These are phyloP conservation scores for Decorospora gaudefroyi DNA, from an alignment of 2,329 filamentous ascomycete species.

Conservation along the genomic window DNA sequence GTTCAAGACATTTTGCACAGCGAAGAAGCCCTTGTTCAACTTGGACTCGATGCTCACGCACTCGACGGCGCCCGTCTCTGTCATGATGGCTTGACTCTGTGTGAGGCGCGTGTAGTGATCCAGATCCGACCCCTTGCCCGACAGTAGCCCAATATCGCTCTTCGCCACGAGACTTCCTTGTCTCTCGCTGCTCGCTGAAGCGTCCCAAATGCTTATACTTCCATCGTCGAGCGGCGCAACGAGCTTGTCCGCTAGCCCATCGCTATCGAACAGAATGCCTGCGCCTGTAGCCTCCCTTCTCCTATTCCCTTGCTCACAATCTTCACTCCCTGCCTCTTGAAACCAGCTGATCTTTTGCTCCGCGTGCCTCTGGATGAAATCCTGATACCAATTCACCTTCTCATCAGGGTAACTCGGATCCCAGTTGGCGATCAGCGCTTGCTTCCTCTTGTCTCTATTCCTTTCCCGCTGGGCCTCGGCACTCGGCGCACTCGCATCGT, in stretches of 20 bases:
- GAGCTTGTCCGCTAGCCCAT: slow-evolving; percentile 62
- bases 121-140: slow-evolving; percentile 54
- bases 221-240: slow-evolving; percentile 84
- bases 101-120: slow-evolving; percentile 52
- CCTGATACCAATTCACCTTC: slow-evolving; percentile 79
- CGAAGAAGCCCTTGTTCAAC: slow-evolving; percentile 73
- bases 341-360: slow-evolving; percentile 78
- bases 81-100: slow-evolving; percentile 61
- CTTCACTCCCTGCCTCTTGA: slow-evolving; percentile 59
- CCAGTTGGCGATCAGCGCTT: slow-evolving; percentile 75
- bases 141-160: slow-evolving; percentile 70
- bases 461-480: slow-evolving; percentile 38
- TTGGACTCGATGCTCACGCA: slow-evolving; percentile 78
- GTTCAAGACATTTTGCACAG: slow-evolving; percentile 74
- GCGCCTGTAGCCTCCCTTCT: slow-evolving; percentile 72
- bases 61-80: slow-evolving; percentile 74
- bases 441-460: slow-evolving; percentile 49
- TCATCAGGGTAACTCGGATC: slow-evolving; percentile 76
- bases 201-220: slow-evolving; percentile 84
- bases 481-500: slow-evolving; percentile 35
- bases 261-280: slow-evolving; percentile 63
- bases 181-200: slow-evolving; percentile 55
- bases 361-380: slow-evolving; percentile 82
- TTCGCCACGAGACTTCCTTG: slow-evolving; percentile 68
- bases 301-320: slow-evolving; percentile 46